A percentile compares a stretch with the other conserved stretches of the same genome.
phyloP scores from a whole-genome alignment of 2,329 filamentous ascomycete species.

The Teratosphaeria viscida region DNA sequence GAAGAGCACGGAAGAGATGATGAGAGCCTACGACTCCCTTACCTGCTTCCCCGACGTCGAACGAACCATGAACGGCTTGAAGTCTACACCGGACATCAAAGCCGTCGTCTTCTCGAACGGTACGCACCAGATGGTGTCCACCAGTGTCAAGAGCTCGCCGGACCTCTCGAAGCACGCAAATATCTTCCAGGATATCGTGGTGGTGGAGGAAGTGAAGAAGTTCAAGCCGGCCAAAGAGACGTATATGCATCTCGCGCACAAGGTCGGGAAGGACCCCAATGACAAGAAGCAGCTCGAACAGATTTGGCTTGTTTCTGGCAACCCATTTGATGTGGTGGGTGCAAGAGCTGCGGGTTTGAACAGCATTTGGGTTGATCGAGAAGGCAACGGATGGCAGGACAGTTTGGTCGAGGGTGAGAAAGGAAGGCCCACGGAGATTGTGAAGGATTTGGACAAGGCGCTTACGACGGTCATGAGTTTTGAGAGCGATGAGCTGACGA shows the following conservation, averaged over 20 bases:
- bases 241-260: slow-evolving; percentile 50
- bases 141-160: slow-evolving; percentile 48
- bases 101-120: slow-evolving; percentile 64
- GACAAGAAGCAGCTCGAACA: slow-evolving; percentile 34
- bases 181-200: slow-evolving; percentile 47
- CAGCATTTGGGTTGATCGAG: slow-evolving; percentile 57
- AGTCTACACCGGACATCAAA: slow-evolving; percentile 31
- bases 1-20: slow-evolving; percentile 40
- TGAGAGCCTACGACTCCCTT: slow-evolving; percentile 56
- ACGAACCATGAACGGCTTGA: slow-evolving; percentile 41
- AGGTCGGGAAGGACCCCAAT: slow-evolving; percentile 35
- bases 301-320: slow-evolving; percentile 61
- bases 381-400: slow-evolving; percentile 55
- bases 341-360: slow-evolving; percentile 51
- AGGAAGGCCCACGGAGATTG: slow-evolving; percentile 44
- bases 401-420: slow-evolving; percentile 37
- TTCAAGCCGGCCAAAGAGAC: slow-evolving; percentile 57
- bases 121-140: slow-evolving; percentile 50
- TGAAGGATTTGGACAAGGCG: slow-evolving; percentile 48
- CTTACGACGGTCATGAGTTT: slow-evolving; percentile 22
- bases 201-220: slow-evolving; percentile 47
- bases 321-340: slow-evolving; percentile 63
- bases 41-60: slow-evolving; percentile 55
- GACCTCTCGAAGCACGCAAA: slow-evolving; percentile 41
- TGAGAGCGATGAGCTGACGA: slow-evolving; percentile 1